These are phyloP conservation scores for Vinca minor DNA, from an alignment of 257 asterid species.

Conservation along the genomic window DNA sequence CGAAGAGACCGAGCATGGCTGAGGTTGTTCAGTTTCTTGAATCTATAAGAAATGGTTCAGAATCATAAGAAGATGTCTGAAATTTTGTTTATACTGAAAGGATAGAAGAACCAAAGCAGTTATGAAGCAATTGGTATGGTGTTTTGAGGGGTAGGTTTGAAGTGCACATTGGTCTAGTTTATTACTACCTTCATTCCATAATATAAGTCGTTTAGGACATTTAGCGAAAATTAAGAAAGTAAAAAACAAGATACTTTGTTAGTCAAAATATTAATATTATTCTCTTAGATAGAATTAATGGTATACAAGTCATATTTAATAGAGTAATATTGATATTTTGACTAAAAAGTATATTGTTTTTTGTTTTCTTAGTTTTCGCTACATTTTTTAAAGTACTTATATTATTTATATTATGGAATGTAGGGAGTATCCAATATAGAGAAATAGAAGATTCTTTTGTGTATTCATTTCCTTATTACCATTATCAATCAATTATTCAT, in stretches of 20 bases:
- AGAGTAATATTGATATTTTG: no score
- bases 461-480: constrained; percentile 33
- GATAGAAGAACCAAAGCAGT: background rate
- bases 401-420: no score
- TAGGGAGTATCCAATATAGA: constrained; percentile 20
- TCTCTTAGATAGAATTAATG: no score
- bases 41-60: constrained; percentile 64
- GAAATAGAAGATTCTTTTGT: constrained; percentile 44
- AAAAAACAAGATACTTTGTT: no score
- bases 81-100: background rate
- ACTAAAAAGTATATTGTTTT: no score
- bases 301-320: no score
- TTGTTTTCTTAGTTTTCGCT: no score
- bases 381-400: no score
- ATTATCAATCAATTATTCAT: constrained; percentile 23
- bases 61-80: constrained; percentile 20
- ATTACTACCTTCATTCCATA: no score
- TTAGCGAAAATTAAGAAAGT: no score
- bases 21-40: constrained; percentile 91
- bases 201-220: no score
- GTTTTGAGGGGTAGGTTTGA: background rate
- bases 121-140: constrained; percentile 1
- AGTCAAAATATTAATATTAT: no score
- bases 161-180: constrained; percentile 10
- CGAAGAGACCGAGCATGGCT: constrained; percentile 87